A percentile compares a stretch with the other conserved stretches of the same genome.
Conservation (phyloP, 2,329 filamentous ascomycete genomes). For the Sarocladium strictum region DNA sequence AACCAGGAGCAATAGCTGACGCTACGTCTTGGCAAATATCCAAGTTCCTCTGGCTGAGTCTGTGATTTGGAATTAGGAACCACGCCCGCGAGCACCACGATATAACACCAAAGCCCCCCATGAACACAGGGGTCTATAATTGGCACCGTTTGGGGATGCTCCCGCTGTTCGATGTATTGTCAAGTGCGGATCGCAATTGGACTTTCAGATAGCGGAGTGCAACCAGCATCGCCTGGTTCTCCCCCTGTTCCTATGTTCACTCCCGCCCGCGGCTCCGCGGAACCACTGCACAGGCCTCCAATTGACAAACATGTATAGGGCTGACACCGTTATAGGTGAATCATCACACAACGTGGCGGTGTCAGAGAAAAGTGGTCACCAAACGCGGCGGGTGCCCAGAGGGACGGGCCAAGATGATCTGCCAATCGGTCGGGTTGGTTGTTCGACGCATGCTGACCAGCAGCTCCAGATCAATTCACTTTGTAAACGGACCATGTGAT, state of each 20-base stretch:
- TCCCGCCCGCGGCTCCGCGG: not conserved
- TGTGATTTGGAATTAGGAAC: not conserved
- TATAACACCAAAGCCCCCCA: no score
- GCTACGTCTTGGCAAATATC: not conserved
- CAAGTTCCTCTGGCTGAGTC: no score
- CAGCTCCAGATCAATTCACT: not conserved
- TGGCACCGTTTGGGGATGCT: not conserved
- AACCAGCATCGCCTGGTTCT: not conserved
- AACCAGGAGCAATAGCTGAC: not conserved
- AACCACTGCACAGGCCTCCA: not conserved
- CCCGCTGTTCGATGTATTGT: not conserved
- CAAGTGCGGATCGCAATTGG: not conserved
- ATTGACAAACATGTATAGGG: not conserved
- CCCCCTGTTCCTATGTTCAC: not conserved
- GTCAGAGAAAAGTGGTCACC: not conserved
- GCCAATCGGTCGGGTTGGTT: not conserved
- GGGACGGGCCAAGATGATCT: not conserved
- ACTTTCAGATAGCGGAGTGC: not conserved
- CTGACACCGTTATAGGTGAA: not conserved
- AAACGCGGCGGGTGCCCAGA: slow-evolving; percentile 3
- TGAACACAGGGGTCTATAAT: not conserved
- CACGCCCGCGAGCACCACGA: not conserved
- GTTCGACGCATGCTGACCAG: not conserved
- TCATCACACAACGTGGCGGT: not conserved
- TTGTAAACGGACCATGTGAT: not conserved